A percentile compares a stretch with the other conserved stretches of the same genome.
Evolutionary conservation across 2,329 filamentous ascomycete genomes (phyloP).

Genomic region (Ophiostoma fasciatum): DNA sequence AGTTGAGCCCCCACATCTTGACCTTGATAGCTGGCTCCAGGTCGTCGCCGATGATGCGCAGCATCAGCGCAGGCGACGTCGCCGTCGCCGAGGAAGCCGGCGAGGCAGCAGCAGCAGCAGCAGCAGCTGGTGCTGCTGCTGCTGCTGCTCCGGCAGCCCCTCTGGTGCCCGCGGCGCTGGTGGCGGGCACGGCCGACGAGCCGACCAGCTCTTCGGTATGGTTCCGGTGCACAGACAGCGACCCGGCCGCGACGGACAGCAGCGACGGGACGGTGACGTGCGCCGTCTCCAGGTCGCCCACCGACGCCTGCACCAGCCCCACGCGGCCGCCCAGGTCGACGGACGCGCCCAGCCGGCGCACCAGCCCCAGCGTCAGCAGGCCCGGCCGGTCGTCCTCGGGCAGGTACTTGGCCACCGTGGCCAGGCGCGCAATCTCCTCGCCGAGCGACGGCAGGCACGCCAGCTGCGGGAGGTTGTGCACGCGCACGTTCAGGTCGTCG

Average conservation of each 20-base stretch:
- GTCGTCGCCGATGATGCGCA: slow-evolving; percentile 82
- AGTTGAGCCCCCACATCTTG: slow-evolving; percentile 66
- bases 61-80: slow-evolving; percentile 52
- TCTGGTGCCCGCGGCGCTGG: background rate
- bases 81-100: slow-evolving; percentile 7
- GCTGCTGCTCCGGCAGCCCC: too few species aligned
- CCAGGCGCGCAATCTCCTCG: slow-evolving; percentile 67
- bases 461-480: slow-evolving; percentile 51
- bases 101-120: slow-evolving; percentile 1
- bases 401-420: slow-evolving; percentile 83
- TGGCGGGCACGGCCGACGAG: slow-evolving; percentile 20
- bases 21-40: slow-evolving; percentile 83
- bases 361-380: slow-evolving; percentile 55
- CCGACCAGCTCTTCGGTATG: slow-evolving; percentile 56
- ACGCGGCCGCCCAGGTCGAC: slow-evolving; percentile 54
- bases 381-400: slow-evolving; percentile 92
- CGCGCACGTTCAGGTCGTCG: slow-evolving; percentile 44
- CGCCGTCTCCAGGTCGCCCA: slow-evolving; percentile 52
- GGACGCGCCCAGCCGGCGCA: slow-evolving; percentile 47
- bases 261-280: slow-evolving; percentile 78
- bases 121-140: slow-evolving; percentile 9
- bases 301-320: slow-evolving; percentile 44
- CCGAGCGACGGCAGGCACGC: slow-evolving; percentile 54
- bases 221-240: slow-evolving; percentile 48
- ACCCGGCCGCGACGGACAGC: slow-evolving; percentile 59